Base-by-base conservation (phyloP, 148 eudicot species). In the Cornus florida region DNA sequence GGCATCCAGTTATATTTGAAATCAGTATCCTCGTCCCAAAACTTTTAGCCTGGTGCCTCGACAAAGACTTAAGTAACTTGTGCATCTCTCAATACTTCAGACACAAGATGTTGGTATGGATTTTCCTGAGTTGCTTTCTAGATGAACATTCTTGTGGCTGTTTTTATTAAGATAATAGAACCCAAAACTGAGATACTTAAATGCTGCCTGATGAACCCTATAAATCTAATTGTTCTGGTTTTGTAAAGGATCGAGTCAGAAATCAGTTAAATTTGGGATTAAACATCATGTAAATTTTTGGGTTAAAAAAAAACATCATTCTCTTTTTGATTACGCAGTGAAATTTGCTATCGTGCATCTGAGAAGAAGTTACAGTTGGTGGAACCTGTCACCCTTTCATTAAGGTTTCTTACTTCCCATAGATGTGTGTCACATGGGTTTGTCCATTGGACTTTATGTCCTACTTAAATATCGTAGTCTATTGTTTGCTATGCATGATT, bases 91-190 rank as follows among this genome's bases (percentile, higher is more conserved):
- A 84, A 73, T 96, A 92, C 84, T 83, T 96, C 69, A 89, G 84
- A 86, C 99, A 96, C 86, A 96, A 96, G 86, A 77, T 89, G 71
- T 81, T 92, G 99, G 99, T 95, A 92, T 60, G 84, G 14, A 62
- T 72, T 67, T 71, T 57, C 75, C 20, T 70, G 23, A 59, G 23
- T 66, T 50, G 43, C 35, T 78, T 12, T 43, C 28, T 24, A 62
- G 56, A 73, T 56, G 76, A 59, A 11, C 23, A 32, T 17, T 59
- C 14, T 56, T 74, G 20, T 13, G 22, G 7, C 23, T 17, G 9
- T 53, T 62, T 57, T 62, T 62, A 20, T 62, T 62, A 17, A 6
- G 62, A 57, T 19, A 57, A 17, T 57, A 17, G 66, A 17, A n/a
- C 3, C 20, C 6, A 53, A 53, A 12, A 11, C 59, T 53, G 12